Evolutionary conservation across 768 basidiomycete genomes (phyloP).

Genomic region (Termitomyces titanicus): DNA sequence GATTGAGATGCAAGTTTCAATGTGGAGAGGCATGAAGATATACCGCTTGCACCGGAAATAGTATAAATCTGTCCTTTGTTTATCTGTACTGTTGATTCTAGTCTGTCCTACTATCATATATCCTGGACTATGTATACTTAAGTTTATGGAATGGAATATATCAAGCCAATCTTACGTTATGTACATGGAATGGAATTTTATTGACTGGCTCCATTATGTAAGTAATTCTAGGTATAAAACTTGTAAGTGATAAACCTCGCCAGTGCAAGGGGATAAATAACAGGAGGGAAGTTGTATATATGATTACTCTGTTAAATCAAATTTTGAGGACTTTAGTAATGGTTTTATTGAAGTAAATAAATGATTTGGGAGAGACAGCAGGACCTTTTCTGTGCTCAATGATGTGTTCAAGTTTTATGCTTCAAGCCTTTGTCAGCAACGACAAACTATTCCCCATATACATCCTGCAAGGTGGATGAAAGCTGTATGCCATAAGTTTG

Average conservation of each 20-base stretch:
- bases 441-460: not conserved
- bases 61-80: too few species aligned
- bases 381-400: not conserved
- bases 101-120: too few species aligned
- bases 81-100: too few species aligned
- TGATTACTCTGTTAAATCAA: not conserved
- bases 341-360: too few species aligned
- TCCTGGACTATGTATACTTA: too few species aligned
- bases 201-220: not conserved
- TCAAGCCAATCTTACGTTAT: too few species aligned
- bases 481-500: not conserved
- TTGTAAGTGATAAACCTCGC: not conserved
- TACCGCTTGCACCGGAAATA: too few species aligned
- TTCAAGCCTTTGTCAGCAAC: too few species aligned
- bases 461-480: not conserved
- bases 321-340: not conserved
- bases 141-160: too few species aligned
- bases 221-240: not conserved
- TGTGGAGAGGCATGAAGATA: too few species aligned
- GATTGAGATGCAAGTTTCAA: too few species aligned
- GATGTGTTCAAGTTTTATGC: too few species aligned
- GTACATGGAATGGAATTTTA: not conserved
- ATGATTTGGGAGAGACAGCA: not conserved
- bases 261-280: not conserved
- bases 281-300: not conserved